These are phyloP conservation scores for Arbutus unedo DNA, from an alignment of 148 eudicot species.

Conservation along the genomic window DNA sequence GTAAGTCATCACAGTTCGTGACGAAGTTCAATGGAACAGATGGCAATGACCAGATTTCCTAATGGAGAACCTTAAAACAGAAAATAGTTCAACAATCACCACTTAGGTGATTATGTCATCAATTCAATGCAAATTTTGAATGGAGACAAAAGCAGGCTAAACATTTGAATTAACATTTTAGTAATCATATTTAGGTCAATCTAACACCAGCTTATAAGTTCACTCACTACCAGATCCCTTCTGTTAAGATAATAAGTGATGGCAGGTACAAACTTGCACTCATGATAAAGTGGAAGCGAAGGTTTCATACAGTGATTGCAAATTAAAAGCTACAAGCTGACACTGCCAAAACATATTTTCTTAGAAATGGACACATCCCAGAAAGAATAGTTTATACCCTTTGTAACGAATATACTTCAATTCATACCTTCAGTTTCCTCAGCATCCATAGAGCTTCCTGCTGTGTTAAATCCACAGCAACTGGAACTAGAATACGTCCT, in stretches of 20 bases:
- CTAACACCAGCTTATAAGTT: background rate
- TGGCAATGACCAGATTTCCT: background rate
- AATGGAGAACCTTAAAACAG: constrained; percentile 4
- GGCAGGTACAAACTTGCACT: background rate
- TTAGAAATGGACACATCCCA: background rate
- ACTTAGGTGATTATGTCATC: background rate
- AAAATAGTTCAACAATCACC: background rate
- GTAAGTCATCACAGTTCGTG: background rate
- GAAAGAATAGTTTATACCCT: background rate
- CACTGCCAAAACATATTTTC: background rate
- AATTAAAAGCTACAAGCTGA: constrained; percentile 3
- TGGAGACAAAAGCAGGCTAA: constrained; percentile 2
- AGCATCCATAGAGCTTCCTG: constrained; percentile 64
- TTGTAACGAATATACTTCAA: constrained; percentile 20
- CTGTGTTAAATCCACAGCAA: constrained; percentile 67
- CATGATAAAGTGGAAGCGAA: background rate
- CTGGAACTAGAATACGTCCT: constrained; percentile 46
- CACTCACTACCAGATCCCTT: background rate
- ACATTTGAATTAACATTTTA: background rate
- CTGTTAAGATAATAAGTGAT: background rate
- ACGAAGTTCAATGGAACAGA: background rate
- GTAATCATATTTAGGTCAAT: background rate
- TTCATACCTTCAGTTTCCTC: constrained; percentile 79
- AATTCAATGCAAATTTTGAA: background rate
- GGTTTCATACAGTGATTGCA: background rate